A percentile compares a stretch with the other conserved stretches of the same genome.
Conservation (phyloP, 768 basidiomycete genomes). For the Lactifluus volemus region DNA sequence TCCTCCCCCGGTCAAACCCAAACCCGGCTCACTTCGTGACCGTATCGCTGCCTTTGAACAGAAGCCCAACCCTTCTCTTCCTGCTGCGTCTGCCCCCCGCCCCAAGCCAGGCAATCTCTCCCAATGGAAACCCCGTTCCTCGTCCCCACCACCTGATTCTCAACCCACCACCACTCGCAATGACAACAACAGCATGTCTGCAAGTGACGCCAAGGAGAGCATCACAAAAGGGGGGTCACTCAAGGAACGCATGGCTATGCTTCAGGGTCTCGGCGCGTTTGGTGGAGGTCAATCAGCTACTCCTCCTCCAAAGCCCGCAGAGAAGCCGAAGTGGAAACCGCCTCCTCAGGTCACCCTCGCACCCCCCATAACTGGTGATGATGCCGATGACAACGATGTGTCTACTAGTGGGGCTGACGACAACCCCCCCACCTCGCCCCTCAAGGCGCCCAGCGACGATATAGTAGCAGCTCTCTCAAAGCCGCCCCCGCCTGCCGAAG, state of each 20-base stretch:
- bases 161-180: constrained; percentile 22
- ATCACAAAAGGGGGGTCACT: constrained; percentile 74
- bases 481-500: constrained; percentile 5
- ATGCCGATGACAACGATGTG: constrained; percentile 15
- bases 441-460: constrained; percentile 1
- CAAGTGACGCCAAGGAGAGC: constrained; percentile 80
- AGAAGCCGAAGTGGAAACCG: constrained; percentile 83
- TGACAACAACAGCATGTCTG: constrained; percentile 52
- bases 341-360: constrained; percentile 44
- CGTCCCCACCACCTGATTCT: constrained; percentile 35
- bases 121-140: constrained; percentile 58
- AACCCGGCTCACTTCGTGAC: constrained; percentile 74
- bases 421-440: constrained; percentile 6
- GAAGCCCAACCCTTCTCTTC: constrained; percentile 37
- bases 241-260: constrained; percentile 91
- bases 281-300: constrained; percentile 43
- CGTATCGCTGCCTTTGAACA: constrained; percentile 83
- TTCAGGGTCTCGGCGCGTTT: constrained; percentile 79
- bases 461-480: constrained; percentile 7
- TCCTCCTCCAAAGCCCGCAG: constrained; percentile 50
- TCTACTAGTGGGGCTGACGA: constrained; percentile 1
- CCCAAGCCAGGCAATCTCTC: constrained; percentile 60
- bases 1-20: constrained; percentile 49
- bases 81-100: constrained; percentile 35
- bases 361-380: constrained; percentile 39